A percentile compares a stretch with the other conserved stretches of the same genome.
These are phyloP conservation scores for Phytophthora colocasiae DNA, from an alignment of 352 stramenopile species.

Conservation along the genomic window DNA sequence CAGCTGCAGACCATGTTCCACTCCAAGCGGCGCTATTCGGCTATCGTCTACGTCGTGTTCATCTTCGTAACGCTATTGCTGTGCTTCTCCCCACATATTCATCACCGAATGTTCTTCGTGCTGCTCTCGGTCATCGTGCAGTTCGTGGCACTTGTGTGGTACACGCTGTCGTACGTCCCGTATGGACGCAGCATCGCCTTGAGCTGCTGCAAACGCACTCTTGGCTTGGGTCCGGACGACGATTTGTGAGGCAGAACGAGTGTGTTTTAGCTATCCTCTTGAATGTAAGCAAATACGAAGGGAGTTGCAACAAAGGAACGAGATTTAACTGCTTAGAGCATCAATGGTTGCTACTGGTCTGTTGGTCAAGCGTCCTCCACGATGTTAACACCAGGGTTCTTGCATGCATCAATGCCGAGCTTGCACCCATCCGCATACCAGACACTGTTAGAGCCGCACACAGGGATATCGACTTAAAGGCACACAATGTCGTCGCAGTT, in stretches of 20 bases:
- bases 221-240: conserved; percentile 55
- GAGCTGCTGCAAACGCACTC: conserved; percentile 72
- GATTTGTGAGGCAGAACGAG: conserved; percentile 43
- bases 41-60: conserved; percentile 79
- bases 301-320: background rate
- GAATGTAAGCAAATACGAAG: conserved; percentile 22
- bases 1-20: conserved; percentile 89
- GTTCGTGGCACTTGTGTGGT: conserved; percentile 85
- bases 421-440: too few relatives aligned
- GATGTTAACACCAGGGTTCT: too few relatives aligned
- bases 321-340: conserved; percentile 7
- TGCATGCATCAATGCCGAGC: too few relatives aligned
- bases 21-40: conserved; percentile 72
- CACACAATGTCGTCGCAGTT: too few relatives aligned
- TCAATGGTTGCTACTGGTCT: conserved; percentile 6
- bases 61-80: conserved; percentile 79
- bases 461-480: too few relatives aligned
- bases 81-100: conserved; percentile 74
- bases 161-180: conserved; percentile 89
- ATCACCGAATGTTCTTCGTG: conserved; percentile 75
- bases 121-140: conserved; percentile 80
- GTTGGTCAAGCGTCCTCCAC: background rate
- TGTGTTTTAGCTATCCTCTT: background rate
- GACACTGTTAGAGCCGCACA: too few relatives aligned
- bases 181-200: conserved; percentile 80